Conservation (phyloP, 2,329 filamentous ascomycete species). For the Westerdykella sp. region DNA sequence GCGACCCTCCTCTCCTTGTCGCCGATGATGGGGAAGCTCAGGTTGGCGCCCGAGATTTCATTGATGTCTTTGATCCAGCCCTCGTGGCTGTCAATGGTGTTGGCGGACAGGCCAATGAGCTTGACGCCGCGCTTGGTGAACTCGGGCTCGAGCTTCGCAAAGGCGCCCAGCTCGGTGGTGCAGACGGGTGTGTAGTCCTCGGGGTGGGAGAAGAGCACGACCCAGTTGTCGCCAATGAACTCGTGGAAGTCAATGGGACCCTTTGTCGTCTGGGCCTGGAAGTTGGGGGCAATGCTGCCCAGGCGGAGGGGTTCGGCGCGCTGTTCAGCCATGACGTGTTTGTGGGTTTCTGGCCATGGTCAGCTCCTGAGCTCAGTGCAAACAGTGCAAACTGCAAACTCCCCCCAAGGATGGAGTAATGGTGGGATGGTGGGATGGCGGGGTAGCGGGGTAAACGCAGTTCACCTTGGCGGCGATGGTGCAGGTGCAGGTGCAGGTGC, state of each 20-base stretch:
- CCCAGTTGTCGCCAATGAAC: conserved; percentile 65
- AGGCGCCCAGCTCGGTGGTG: conserved; percentile 59
- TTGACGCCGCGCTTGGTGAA: conserved; percentile 58
- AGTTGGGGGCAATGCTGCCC: conserved; percentile 62
- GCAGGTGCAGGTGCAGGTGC: background rate
- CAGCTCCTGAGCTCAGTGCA: conserved; percentile 13
- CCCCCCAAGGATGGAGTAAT: background rate
- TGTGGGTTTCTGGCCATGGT: conserved; percentile 1
- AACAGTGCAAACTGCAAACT: conserved; percentile 26
- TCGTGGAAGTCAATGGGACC: conserved; percentile 66
- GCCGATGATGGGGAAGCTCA: conserved; percentile 49
- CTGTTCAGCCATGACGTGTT: conserved; percentile 25
- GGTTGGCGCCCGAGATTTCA: conserved; percentile 44
- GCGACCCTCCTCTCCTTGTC: conserved; percentile 50
- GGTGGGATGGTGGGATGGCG: conserved; percentile 26
- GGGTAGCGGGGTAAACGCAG: background rate
- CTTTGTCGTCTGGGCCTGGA: conserved; percentile 60
- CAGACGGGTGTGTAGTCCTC: conserved; percentile 56
- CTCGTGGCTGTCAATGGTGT: conserved; percentile 47
- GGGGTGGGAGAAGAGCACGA: conserved; percentile 65
- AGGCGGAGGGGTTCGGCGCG: conserved; percentile 50
- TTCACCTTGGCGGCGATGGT: background rate
- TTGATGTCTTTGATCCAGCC: conserved; percentile 51
- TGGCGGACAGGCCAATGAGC: conserved; percentile 53
- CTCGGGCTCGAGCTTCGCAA: conserved; percentile 58